Evolutionary conservation across 495 filamentous ascomycete species (phyloP).

Genomic region (Lophiotrema nucula): DNA sequence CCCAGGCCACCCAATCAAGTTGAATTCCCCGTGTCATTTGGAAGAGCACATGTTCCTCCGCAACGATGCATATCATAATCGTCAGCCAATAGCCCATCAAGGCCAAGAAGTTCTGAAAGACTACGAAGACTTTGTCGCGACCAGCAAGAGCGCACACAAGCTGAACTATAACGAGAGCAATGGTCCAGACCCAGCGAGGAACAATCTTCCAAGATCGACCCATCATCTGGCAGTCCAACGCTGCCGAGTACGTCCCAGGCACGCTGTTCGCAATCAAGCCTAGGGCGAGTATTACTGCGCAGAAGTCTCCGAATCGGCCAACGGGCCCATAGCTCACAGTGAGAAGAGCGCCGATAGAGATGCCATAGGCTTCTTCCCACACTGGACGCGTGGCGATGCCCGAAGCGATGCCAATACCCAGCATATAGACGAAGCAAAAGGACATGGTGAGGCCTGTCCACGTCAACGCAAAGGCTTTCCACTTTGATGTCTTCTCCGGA

Average conservation of each 20-base stretch:
- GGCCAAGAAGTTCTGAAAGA: constrained; percentile 71
- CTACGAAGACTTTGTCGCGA: constrained; percentile 56
- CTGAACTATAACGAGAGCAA: constrained; percentile 57
- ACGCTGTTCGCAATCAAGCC: constrained; percentile 28
- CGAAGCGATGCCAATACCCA: constrained; percentile 32
- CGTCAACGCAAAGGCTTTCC: constrained; percentile 22
- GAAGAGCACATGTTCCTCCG: constrained; percentile 66
- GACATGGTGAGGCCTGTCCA: constrained; percentile 25
- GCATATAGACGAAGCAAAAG: constrained; percentile 26
- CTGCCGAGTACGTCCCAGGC: constrained; percentile 29
- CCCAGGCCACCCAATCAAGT: constrained; percentile 64
- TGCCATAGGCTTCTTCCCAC: constrained; percentile 28
- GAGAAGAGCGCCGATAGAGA: constrained; percentile 36
- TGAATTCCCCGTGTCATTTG: constrained; percentile 40
- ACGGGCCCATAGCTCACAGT: constrained; percentile 21
- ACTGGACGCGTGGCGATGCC: constrained; percentile 24
- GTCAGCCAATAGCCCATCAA: constrained; percentile 75
- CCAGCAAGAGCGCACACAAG: constrained; percentile 65
- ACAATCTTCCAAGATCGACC: constrained; percentile 21
- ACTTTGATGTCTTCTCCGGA: constrained; percentile 20
- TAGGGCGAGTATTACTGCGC: constrained; percentile 27
- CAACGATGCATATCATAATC: constrained; percentile 51
- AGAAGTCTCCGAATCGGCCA: constrained; percentile 29
- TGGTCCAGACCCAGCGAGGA: constrained; percentile 63
- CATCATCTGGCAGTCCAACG: constrained; percentile 28